Evolutionary conservation across 352 stramenopile genomes (phyloP).

Genomic region (Peronospora belbahrii): DNA sequence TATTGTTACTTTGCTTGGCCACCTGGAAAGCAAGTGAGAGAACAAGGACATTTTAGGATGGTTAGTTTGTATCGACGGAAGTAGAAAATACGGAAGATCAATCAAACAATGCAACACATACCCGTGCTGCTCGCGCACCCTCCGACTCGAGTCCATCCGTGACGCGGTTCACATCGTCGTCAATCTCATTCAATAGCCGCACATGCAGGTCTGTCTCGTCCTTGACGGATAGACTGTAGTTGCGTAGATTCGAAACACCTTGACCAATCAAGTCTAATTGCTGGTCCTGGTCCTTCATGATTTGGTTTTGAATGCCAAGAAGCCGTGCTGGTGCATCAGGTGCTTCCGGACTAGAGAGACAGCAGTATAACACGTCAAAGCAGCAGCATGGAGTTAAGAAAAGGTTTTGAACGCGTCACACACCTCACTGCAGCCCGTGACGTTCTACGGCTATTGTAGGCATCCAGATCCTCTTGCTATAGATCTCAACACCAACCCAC

Average conservation of each 20-base stretch:
- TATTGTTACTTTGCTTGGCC: constrained; percentile 91
- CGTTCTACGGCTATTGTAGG: constrained; percentile 60
- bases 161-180: constrained; percentile 77
- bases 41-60: constrained; percentile 11
- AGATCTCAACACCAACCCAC: background rate
- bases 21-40: constrained; percentile 38
- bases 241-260: constrained; percentile 78
- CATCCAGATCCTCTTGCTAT: constrained; percentile 66
- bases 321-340: constrained; percentile 36
- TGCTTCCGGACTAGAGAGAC: constrained; percentile 19
- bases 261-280: constrained; percentile 77
- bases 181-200: constrained; percentile 83
- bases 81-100: background rate
- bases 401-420: background rate
- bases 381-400: background rate
- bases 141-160: constrained; percentile 82
- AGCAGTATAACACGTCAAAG: constrained; percentile 2
- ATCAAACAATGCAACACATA: constrained; percentile 9
- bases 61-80: background rate
- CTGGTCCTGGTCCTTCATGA: constrained; percentile 88
- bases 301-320: constrained; percentile 83
- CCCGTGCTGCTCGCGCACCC: constrained; percentile 62
- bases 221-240: constrained; percentile 82
- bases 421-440: constrained; percentile 27
- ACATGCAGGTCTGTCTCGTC: constrained; percentile 87